Evolutionary conservation across 352 stramenopile genomes (phyloP).

Genomic region (Phytophthora crassamura): DNA sequence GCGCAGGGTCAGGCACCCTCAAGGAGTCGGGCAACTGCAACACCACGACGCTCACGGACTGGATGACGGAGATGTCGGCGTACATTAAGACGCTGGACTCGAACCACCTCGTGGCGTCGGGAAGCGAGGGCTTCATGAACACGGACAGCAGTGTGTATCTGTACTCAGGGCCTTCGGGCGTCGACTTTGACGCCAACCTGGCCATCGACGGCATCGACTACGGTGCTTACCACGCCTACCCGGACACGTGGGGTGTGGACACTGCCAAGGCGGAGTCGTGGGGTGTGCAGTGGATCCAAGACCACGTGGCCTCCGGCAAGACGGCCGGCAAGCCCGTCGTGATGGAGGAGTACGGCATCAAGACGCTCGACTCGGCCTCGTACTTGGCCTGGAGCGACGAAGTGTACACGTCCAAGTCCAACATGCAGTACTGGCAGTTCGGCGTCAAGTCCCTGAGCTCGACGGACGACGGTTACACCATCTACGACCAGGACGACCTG

Average conservation of each 20-base stretch:
- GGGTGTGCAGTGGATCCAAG: constrained; percentile 41
- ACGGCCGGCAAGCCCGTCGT: constrained; percentile 36
- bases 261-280: constrained; percentile 31
- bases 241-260: constrained; percentile 41
- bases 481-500: constrained; percentile 30
- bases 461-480: constrained; percentile 38
- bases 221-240: constrained; percentile 43
- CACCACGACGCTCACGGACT: constrained; percentile 30
- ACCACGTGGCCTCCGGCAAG: constrained; percentile 36
- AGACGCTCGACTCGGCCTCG: constrained; percentile 27
- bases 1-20: constrained; percentile 35
- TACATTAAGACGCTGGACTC: constrained; percentile 7
- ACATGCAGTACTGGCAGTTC: constrained; percentile 55
- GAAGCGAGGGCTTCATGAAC: constrained; percentile 48
- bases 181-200: constrained; percentile 44
- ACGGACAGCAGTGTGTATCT: constrained; percentile 45
- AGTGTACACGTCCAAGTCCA: constrained; percentile 32
- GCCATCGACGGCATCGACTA: too few species aligned
- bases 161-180: constrained; percentile 41
- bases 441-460: constrained; percentile 37
- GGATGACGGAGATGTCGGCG: constrained; percentile 44
- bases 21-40: constrained; percentile 32
- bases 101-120: constrained; percentile 40
- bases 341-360: constrained; percentile 42
- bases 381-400: constrained; percentile 41